Evolutionary conservation across 2,329 filamentous ascomycete genomes (phyloP).

Genomic region (Nemania sp.): DNA sequence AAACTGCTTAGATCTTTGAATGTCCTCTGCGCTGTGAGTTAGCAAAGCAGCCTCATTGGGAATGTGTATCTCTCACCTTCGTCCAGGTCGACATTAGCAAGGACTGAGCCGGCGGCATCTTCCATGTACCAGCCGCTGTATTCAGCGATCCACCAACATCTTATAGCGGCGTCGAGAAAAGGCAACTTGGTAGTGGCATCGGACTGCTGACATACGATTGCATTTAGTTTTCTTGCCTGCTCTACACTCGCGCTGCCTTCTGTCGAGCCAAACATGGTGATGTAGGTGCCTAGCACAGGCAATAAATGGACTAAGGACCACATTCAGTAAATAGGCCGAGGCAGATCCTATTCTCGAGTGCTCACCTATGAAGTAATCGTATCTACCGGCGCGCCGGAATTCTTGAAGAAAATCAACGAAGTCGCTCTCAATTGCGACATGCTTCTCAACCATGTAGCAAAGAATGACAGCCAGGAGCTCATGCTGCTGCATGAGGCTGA

Average conservation of each 20-base stretch:
- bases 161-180: conserved; percentile 76
- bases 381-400: conserved; percentile 72
- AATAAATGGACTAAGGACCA: conserved; percentile 73
- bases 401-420: conserved; percentile 71
- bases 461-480: conserved; percentile 84
- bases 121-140: conserved; percentile 91
- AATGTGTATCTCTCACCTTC: conserved; percentile 45
- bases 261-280: conserved; percentile 76
- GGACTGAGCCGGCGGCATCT: conserved; percentile 61
- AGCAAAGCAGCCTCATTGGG: conserved; percentile 26
- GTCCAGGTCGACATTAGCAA: conserved; percentile 66
- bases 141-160: conserved; percentile 87
- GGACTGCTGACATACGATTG: conserved; percentile 65
- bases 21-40: conserved; percentile 60
- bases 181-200: conserved; percentile 73
- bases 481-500: conserved; percentile 84
- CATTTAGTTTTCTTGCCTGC: conserved; percentile 72
- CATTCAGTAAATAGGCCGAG: conserved; percentile 23
- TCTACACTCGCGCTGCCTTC: conserved; percentile 69
- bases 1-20: conserved; percentile 72
- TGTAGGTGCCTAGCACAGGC: conserved; percentile 75
- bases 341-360: neutral
- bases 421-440: conserved; percentile 70
- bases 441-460: conserved; percentile 75
- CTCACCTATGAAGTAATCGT: conserved; percentile 55